Evolutionary conservation across 306 rosid species (phyloP), one percentile per base, ranked within the genome.

Genomic region (Castanospermum australe): DNA sequence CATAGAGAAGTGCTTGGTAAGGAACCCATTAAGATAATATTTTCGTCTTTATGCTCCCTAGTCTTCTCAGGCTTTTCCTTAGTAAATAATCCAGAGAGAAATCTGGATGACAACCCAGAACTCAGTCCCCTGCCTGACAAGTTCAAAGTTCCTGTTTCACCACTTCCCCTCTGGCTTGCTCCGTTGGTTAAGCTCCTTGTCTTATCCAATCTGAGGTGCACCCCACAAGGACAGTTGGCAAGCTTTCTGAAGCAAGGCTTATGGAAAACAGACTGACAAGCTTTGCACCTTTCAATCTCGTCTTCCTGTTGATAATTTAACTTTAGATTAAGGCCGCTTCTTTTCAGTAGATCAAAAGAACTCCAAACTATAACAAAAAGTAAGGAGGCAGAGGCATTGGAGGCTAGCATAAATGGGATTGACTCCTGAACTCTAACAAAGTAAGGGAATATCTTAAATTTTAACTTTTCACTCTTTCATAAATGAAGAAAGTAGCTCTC

Each of bases 21-120:
- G 45, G 98, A 91, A 81, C 96, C 98, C 99, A 93, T 91, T 57
- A 91, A 78, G 73, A 95, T 85, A 80, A 89, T 79, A 82, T 91
- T 91, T 73, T 88, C 97, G 5, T 88, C 92, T 81, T 76, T 90
- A 45, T 73, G 90, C 50, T 82, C 92, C 41, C 72, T 81, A 17
- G 15, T 68, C 63, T 76, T 86, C 15, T 86, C 89, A 2, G 86
- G 77, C 72, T 84, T 89, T 67, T 83, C 84, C 80, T 76, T 91
- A 0, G 89, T 18, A 87, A 95, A 88, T 36, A 93, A 69, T 45
- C 93, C 96, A 30, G 98, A 89, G 39, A 93, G 81, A 69, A 93
- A 88, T 60, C 83, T 73, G 8, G 81, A 69, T 33, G 88, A 73
- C 73, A 84, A 50, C 38, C 90, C 85, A 59, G 97, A 92, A 71